Base-by-base conservation (phyloP, 2,329 filamentous ascomycete species). In the Aureobasidium sp. region DNA sequence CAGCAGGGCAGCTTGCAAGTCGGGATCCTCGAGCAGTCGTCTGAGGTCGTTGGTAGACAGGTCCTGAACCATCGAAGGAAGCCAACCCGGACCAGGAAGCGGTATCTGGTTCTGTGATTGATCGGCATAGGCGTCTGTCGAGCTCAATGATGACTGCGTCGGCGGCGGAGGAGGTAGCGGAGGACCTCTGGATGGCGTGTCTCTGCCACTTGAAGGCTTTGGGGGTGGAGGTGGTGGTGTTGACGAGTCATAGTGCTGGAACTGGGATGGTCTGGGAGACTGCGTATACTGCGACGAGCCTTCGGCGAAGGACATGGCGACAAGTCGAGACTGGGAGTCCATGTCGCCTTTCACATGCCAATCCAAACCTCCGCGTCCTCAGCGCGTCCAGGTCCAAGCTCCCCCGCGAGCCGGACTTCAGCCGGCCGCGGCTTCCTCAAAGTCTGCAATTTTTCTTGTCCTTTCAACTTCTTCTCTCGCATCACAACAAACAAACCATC, bases 21-120 rank as follows among this genome's bases (percentile, higher is more conserved):
- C 68, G 1, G 85, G 83, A 62, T 81, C 81, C 64, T 82, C 78
- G 62, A 91, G 79, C 51, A 91, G 80, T 50, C 84, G 79, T 58
- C 87, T 82, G 11, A 96, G 83, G 73, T 96, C 88, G 69, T 88
- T 82, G 67, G 62, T 58, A 31, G 89, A 86, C 77, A 94, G 95
- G 69, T 94, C 88, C 69, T 88, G 83, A 2, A 96, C 76, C 13
- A 84, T 76, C 62, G 83, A 81, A 1, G 91, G 91, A 2, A 96
- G 79, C 91, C 91, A 96, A 64, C 85, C 82, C 57, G 88, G 84
- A 46, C 75, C 73, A n/a, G 74, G 74, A 58, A 68, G 68, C 46
- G 64, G 29, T 27, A 66, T 60, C 66, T 67, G 27, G 69, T 60
- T 51, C 17, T 57, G 45, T 5, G 21, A 5, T 19, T 31, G 3